phyloP scores from a whole-genome alignment of 2,329 filamentous ascomycete genomes.

The Fusarium mundagurra region DNA sequence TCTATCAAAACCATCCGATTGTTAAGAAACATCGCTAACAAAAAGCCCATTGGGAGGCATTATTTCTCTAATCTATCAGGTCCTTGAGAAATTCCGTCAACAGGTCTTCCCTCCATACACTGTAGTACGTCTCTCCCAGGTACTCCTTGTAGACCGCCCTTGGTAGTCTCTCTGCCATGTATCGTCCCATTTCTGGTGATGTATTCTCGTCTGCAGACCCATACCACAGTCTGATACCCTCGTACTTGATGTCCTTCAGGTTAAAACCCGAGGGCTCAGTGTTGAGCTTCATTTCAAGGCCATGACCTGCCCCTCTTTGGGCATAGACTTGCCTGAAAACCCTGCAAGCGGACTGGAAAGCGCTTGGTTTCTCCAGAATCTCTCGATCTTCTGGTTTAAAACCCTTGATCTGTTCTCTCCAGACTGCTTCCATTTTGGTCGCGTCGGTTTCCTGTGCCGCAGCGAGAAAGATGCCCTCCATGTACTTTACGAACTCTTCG shows the following conservation, averaged over 20 bases:
- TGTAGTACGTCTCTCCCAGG: neutral
- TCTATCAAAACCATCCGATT: no score
- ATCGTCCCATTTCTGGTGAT: neutral
- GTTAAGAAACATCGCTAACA: accelerated
- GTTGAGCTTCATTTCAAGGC: neutral
- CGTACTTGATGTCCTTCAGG: neutral
- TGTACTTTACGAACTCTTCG: neutral
- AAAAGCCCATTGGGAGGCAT: neutral
- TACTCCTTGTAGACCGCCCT: neutral
- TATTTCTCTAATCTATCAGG: neutral
- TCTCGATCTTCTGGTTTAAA: neutral
- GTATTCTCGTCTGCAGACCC: slow-evolving; percentile 1
- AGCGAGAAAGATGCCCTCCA: neutral
- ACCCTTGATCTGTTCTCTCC: neutral
- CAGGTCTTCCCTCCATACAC: neutral
- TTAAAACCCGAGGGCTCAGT: slow-evolving; percentile 2
- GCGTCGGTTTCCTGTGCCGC: neutral
- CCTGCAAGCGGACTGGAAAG: neutral
- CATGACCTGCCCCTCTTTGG: neutral
- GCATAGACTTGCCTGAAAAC: neutral
- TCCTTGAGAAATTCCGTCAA: neutral
- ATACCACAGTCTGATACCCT: neutral
- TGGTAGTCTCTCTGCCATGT: neutral
- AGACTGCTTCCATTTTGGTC: neutral
- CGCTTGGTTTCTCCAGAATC: neutral